These are phyloP conservation scores for Inga oerstediana DNA, from an alignment of 306 rosid genomes.

Conservation along the genomic window DNA sequence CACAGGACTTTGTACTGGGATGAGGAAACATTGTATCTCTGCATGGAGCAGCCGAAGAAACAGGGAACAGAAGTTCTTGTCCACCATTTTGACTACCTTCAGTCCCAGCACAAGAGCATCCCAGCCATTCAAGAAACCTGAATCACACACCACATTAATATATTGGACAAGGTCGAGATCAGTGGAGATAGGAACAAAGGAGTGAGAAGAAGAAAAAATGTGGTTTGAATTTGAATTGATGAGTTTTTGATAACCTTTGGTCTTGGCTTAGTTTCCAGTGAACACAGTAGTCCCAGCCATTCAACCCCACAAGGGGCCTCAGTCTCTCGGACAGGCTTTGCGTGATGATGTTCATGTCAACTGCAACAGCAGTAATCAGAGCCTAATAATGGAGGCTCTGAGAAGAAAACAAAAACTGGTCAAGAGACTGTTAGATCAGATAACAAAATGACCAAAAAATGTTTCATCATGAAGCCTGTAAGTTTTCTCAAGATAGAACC, in stretches of 20 bases:
- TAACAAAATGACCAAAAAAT: conserved; percentile 16
- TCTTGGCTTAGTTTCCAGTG: conserved; percentile 79
- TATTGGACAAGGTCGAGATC: background rate
- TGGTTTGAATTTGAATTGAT: background rate
- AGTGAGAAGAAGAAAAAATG: background rate
- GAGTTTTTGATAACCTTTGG: conserved; percentile 58
- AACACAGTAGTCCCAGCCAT: conserved; percentile 90
- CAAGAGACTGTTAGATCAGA: conserved; percentile 33
- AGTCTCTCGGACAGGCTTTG: conserved; percentile 68
- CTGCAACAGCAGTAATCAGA: conserved; percentile 31
- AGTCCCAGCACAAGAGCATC: conserved; percentile 85
- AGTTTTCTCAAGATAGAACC: background rate
- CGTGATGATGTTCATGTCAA: conserved; percentile 55
- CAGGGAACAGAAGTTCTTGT: conserved; percentile 65
- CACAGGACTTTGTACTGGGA: conserved; percentile 62
- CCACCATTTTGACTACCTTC: conserved; percentile 54
- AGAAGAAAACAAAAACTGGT: conserved; percentile 28
- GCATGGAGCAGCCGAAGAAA: conserved; percentile 62
- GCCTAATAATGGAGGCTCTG: conserved; percentile 27
- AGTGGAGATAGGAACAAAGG: background rate
- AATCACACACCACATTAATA: conserved; percentile 22
- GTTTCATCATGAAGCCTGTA: conserved; percentile 8
- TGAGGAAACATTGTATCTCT: conserved; percentile 73
- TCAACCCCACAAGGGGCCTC: conserved; percentile 73
- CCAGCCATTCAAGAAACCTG: conserved; percentile 81